Evolutionary conservation across 129 eudicot genomes (phyloP), one percentile per base, ranked within the genome.

Genomic region (Sambucus nigra): DNA sequence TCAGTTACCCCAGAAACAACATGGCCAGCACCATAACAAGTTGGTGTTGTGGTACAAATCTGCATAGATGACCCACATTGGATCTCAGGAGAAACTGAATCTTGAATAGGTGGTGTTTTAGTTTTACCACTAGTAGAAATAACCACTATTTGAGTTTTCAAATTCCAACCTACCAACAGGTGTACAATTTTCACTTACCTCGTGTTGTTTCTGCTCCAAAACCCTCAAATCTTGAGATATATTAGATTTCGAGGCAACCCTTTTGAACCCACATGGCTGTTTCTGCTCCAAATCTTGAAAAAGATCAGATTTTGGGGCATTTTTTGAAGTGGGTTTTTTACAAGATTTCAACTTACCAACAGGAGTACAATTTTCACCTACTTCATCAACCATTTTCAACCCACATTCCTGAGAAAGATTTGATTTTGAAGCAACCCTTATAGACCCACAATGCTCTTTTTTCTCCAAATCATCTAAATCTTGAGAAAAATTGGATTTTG

Each of bases 71-170:
- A 64, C 10, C 70, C 81, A 47, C 73, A 65, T 59, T 85, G 98
- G 42, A 91, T 80, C 59, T 86, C 99, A 22, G 99, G 99, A 17
- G 99, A 91, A 25, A 79, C 65, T 1, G 99, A 91, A 17, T 80
- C 83, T 74, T 85, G 84, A 38, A 71, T 69, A 7, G 95, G 95
- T 24, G 95, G 95, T 20, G 88, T 82, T 65, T 70, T 76, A 25
- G 64, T 67, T 25, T 55, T 65, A 51, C 31, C 47, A 44, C 56
- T 35, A 35, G 5, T 35, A 35, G 42, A 7, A 2, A 2, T 35
- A 7, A 15, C 12, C 12, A 53, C 40, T 47, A 53, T 26, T 57
- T 4, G 72, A 57, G 44, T 58, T 63, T 69, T 70, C 55, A 63
- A 51, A 19, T 25, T 26, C 41, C 29, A 59, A 25, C 69, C 53